Conservation (phyloP, 2,329 filamentous ascomycete species). For the Fusarium burgessii region DNA sequence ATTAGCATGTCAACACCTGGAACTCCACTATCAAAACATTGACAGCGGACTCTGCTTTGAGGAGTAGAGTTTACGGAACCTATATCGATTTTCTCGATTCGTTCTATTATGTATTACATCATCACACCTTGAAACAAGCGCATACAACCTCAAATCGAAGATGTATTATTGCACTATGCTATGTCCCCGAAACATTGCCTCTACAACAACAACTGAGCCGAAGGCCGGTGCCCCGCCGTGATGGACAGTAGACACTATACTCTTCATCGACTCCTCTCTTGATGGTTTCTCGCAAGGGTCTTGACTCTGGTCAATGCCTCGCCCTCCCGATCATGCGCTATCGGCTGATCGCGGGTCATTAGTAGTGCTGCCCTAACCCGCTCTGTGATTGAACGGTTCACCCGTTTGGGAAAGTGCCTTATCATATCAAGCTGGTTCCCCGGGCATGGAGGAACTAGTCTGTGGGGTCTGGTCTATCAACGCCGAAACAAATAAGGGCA, state of each 20-base stretch:
- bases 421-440: slow-evolving; percentile 29
- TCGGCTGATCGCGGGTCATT: slow-evolving; percentile 12
- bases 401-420: slow-evolving; percentile 9
- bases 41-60: neutral
- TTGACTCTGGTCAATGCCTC: slow-evolving; percentile 16
- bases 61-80: slow-evolving; percentile 8
- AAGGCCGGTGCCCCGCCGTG: slow-evolving; percentile 18
- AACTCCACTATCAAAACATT: slow-evolving; percentile 1
- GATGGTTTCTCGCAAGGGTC: slow-evolving; percentile 8
- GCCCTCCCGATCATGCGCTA: slow-evolving; percentile 1
- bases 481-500: slow-evolving; percentile 16
- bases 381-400: slow-evolving; percentile 6
- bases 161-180: slow-evolving; percentile 7
- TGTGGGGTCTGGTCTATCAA: slow-evolving; percentile 41
- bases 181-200: slow-evolving; percentile 16
- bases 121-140: slow-evolving; percentile 12
- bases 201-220: slow-evolving; percentile 14
- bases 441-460: slow-evolving; percentile 20
- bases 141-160: slow-evolving; percentile 13
- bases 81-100: slow-evolving; percentile 26
- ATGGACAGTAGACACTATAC: neutral
- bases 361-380: neutral
- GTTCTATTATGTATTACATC: slow-evolving; percentile 22
- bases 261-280: slow-evolving; percentile 14
- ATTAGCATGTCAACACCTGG: neutral